A percentile compares a stretch with the other conserved stretches of the same genome.
Evolutionary conservation across 2,329 filamentous ascomycete species (phyloP).

Genomic region (Emergomyces orientalis): DNA sequence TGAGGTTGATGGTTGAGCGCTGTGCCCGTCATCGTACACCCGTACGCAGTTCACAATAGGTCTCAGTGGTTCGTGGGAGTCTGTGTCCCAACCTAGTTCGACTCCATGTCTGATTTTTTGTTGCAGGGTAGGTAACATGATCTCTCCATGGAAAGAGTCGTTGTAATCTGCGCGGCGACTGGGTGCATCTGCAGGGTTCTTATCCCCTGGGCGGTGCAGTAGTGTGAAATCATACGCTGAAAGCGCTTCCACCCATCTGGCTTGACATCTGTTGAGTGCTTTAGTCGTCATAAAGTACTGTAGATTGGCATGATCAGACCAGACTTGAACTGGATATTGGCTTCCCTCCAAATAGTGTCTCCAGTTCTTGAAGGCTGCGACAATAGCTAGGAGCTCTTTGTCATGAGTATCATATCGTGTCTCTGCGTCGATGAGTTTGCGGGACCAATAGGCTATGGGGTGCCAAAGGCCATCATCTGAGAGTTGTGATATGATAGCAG

Average conservation of each 20-base stretch:
- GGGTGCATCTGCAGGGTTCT: slow-evolving; percentile 1
- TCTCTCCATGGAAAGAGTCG: not conserved
- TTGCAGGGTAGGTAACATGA: not conserved
- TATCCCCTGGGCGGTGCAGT: slow-evolving; percentile 6
- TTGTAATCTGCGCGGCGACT: not conserved
- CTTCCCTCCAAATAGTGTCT: no score
- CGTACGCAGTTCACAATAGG: no score
- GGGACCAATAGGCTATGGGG: slow-evolving; percentile 20
- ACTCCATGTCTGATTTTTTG: not conserved
- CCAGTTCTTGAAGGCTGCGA: slow-evolving; percentile 21
- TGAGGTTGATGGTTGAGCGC: no score
- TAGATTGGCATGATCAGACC: slow-evolving; percentile 23
- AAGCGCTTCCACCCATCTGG: slow-evolving; percentile 6
- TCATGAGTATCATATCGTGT: slow-evolving; percentile 25
- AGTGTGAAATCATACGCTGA: slow-evolving; percentile 8
- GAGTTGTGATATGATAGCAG: slow-evolving; percentile 16
- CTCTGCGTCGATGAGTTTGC: slow-evolving; percentile 17
- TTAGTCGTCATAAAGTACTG: slow-evolving; percentile 20
- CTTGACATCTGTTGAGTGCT: slow-evolving; percentile 5
- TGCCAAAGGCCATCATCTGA: no score
- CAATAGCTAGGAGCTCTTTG: slow-evolving; percentile 25
- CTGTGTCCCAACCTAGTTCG: not conserved
- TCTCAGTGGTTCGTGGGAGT: no score
- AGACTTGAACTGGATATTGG: slow-evolving; percentile 16
- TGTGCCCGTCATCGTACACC: no score